Evolutionary conservation across 139 green algal genomes (phyloP).

Genomic region (Chlorella vulgaris): DNA sequence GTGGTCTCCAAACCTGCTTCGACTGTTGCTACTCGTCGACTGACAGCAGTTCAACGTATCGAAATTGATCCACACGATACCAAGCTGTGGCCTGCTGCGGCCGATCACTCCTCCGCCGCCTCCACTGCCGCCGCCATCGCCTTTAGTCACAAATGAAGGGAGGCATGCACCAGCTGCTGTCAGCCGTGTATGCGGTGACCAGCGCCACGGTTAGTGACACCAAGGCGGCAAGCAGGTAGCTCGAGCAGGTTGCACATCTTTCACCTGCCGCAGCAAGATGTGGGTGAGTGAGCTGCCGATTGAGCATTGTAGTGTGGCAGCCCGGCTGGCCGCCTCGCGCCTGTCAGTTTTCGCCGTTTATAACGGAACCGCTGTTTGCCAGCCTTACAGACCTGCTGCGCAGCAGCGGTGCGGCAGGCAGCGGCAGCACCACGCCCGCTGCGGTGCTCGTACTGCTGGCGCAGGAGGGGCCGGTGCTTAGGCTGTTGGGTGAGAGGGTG

Average conservation of each 20-base stretch:
- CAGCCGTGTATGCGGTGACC: neutral
- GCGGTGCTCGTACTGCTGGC: slow-evolving; percentile 25
- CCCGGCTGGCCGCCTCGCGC: too few species aligned
- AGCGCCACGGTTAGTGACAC: neutral
- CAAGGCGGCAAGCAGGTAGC: slow-evolving; percentile 8
- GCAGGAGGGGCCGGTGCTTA: slow-evolving; percentile 13
- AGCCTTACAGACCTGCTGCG: slow-evolving; percentile 69
- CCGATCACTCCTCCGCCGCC: too few species aligned
- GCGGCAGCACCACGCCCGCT: too few species aligned
- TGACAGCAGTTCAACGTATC: too few species aligned
- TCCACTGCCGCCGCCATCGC: too few species aligned
- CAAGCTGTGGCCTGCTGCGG: too few species aligned
- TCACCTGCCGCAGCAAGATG: slow-evolving; percentile 27
- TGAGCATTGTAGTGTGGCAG: too few species aligned
- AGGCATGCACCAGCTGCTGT: neutral
- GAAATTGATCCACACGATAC: too few species aligned
- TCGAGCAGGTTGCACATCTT: slow-evolving; percentile 48
- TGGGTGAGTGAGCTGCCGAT: slow-evolving; percentile 24
- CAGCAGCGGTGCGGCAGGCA: slow-evolving; percentile 27
- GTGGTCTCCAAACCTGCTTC: too few species aligned
- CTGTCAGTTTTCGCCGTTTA: slow-evolving; percentile 60
- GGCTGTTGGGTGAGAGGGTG: slow-evolving; percentile 39
- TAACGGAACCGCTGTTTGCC: slow-evolving; percentile 81
- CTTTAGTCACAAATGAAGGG: neutral
- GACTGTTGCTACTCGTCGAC: too few species aligned